Percentiles rank a stretch among this genome's conserved stretches.
Evolutionary conservation across 2,329 filamentous ascomycete species (phyloP).

Genomic region (Trichoderma gracile): DNA sequence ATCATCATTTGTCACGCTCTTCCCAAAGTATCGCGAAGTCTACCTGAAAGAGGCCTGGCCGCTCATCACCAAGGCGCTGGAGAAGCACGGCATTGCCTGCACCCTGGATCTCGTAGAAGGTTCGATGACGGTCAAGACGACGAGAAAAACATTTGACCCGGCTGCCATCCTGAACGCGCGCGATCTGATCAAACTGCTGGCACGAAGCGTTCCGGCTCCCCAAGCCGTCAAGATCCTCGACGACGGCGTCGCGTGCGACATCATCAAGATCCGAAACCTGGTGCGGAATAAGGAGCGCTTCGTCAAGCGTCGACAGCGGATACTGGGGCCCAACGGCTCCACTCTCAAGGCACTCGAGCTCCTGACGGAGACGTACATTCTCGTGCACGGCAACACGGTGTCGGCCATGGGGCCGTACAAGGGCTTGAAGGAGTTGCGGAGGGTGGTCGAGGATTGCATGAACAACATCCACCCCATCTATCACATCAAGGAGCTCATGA

Average conservation of each 20-base stretch:
- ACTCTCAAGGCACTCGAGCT: constrained; percentile 94
- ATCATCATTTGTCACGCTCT: constrained; percentile 82
- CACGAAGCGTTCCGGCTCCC: constrained; percentile 86
- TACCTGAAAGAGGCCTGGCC: constrained; percentile 95
- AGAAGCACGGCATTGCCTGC: constrained; percentile 85
- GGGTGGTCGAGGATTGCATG: constrained; percentile 95
- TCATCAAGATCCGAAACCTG: constrained; percentile 91
- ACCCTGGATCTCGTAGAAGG: constrained; percentile 93
- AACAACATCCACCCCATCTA: constrained; percentile 96
- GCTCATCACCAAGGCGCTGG: constrained; percentile 80
- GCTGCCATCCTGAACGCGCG: constrained; percentile 90
- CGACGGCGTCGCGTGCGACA: constrained; percentile 86
- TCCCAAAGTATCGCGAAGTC: constrained; percentile 94
- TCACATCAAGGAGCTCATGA: constrained; percentile 74
- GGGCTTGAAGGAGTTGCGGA: constrained; percentile 86
- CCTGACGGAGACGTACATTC: constrained; percentile 85
- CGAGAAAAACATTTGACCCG: constrained; percentile 86
- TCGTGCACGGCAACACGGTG: constrained; percentile 97
- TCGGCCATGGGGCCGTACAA: constrained; percentile 90
- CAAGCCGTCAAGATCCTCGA: constrained; percentile 94
- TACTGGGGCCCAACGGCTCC: constrained; percentile 85
- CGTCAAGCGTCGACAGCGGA: constrained; percentile 89
- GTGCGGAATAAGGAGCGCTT: constrained; percentile 94
- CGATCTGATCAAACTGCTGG: constrained; percentile 89
- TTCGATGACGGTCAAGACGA: constrained; percentile 95